phyloP scores from a whole-genome alignment of 1,284 basidiomycete species.

The Wallemia hederae region DNA sequence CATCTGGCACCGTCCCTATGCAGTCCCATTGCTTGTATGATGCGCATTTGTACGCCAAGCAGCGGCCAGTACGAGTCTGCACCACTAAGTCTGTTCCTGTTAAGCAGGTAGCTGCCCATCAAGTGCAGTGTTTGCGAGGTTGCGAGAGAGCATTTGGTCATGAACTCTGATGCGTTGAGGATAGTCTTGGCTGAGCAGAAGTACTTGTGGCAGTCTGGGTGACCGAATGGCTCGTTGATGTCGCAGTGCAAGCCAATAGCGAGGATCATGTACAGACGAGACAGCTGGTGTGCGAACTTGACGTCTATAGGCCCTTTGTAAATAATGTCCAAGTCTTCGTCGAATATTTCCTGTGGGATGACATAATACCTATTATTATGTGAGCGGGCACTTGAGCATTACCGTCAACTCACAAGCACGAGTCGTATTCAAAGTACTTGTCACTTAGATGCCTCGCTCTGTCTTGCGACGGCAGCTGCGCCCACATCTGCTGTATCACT shows the following conservation, averaged over 20 bases:
- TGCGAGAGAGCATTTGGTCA: slow-evolving; percentile 20
- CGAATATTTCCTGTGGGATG: slow-evolving; percentile 9
- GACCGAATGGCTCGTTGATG: slow-evolving; percentile 13
- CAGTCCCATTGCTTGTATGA: slow-evolving; percentile 14
- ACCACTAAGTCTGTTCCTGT: slow-evolving; percentile 1
- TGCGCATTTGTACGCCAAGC: slow-evolving; percentile 13
- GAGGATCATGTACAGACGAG: slow-evolving; percentile 24
- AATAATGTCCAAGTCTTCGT: slow-evolving; percentile 9
- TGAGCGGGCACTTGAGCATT: slow-evolving; percentile 17
- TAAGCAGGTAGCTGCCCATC: slow-evolving; percentile 21
- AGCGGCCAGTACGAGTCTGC: slow-evolving; percentile 14
- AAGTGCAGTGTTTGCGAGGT: slow-evolving; percentile 25
- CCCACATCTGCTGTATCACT: not conserved
- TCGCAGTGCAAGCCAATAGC: slow-evolving; percentile 21
- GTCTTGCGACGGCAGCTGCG: not conserved
- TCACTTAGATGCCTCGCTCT: not conserved
- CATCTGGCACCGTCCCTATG: slow-evolving; percentile 15
- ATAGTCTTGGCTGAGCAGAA: slow-evolving; percentile 22
- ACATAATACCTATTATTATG: slow-evolving; percentile 4
- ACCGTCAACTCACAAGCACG: slow-evolving; percentile 11
- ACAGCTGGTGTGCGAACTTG: slow-evolving; percentile 19
- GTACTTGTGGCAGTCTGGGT: slow-evolving; percentile 18
- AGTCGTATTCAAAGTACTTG: not conserved
- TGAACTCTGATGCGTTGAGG: slow-evolving; percentile 20
- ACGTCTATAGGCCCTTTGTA: slow-evolving; percentile 17